Conservation (phyloP, 164 flowering plant genomes). For the Magnolia officinalis region DNA sequence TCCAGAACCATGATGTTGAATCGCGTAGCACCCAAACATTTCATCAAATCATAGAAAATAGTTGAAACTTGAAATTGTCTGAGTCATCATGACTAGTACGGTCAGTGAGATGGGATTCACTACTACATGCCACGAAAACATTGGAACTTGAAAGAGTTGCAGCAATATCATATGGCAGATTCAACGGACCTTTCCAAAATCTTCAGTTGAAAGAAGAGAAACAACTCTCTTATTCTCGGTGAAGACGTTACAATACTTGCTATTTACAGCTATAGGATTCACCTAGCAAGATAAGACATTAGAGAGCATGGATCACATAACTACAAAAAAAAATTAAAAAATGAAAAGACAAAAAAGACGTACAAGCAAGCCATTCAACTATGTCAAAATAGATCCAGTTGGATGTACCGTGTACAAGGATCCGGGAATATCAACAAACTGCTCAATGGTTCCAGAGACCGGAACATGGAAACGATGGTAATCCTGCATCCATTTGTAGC, state of each 20-base stretch:
- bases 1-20: no score
- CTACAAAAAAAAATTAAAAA: background rate
- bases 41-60: no score
- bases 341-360: background rate
- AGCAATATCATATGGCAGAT: constrained; percentile 7
- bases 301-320: constrained; percentile 13
- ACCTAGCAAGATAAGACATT: constrained; percentile 41
- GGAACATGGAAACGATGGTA: constrained; percentile 94
- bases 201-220: constrained; percentile 60
- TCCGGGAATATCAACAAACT: constrained; percentile 69
- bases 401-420: constrained; percentile 74
- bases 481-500: constrained; percentile 51
- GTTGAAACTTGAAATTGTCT: background rate
- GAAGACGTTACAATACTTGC: constrained; percentile 93
- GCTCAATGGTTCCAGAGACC: constrained; percentile 74
- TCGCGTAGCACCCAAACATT: no score
- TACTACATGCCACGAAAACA: background rate
- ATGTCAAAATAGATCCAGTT: background rate
- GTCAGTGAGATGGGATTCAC: background rate
- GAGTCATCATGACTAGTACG: background rate
- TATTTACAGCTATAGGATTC: constrained; percentile 95
- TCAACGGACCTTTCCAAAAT: constrained; percentile 83
- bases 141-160: background rate
- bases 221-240: constrained; percentile 94
- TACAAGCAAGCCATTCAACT: constrained; percentile 1